phyloP scores from a whole-genome alignment of 2,329 filamentous ascomycete species.

The Trichoderma oligosporum region DNA sequence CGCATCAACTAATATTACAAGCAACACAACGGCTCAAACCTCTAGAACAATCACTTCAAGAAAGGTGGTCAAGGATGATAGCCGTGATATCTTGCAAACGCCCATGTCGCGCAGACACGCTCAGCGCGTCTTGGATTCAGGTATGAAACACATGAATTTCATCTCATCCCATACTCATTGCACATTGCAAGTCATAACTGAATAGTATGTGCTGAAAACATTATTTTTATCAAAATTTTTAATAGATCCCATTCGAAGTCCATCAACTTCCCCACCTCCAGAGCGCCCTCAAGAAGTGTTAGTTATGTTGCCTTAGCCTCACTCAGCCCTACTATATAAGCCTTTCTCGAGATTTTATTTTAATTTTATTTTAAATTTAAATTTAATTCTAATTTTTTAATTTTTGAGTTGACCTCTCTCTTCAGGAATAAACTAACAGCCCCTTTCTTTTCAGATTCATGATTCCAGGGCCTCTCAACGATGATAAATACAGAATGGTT shows the following conservation, averaged over 20 bases:
- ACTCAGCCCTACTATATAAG: background rate
- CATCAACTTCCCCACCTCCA: constrained; percentile 52
- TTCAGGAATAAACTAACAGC: background rate
- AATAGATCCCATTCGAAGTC: constrained; percentile 32
- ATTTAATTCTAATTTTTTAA: too few species aligned
- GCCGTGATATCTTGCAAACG: background rate
- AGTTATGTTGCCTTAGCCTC: background rate
- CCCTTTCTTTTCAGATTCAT: constrained; percentile 49
- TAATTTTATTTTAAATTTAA: too few species aligned
- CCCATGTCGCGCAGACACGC: constrained; percentile 5
- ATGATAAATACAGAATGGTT: constrained; percentile 77
- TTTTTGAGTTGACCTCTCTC: background rate
- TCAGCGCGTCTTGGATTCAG: constrained; percentile 24
- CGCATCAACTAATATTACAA: background rate
- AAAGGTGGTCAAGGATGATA: background rate
- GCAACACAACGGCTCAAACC: background rate
- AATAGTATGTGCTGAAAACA: too few species aligned
- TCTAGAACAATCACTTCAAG: background rate
- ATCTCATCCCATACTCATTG: background rate
- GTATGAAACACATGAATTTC: constrained; percentile 20
- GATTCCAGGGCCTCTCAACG: constrained; percentile 58
- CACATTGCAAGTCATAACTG: too few species aligned
- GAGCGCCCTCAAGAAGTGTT: constrained; percentile 47
- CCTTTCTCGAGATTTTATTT: too few species aligned
- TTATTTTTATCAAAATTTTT: too few species aligned